Evolutionary conservation across 73 alveolate genomes (phyloP), one percentile per base, ranked within the genome.

Genomic region (Effrenium voratum): DNA sequence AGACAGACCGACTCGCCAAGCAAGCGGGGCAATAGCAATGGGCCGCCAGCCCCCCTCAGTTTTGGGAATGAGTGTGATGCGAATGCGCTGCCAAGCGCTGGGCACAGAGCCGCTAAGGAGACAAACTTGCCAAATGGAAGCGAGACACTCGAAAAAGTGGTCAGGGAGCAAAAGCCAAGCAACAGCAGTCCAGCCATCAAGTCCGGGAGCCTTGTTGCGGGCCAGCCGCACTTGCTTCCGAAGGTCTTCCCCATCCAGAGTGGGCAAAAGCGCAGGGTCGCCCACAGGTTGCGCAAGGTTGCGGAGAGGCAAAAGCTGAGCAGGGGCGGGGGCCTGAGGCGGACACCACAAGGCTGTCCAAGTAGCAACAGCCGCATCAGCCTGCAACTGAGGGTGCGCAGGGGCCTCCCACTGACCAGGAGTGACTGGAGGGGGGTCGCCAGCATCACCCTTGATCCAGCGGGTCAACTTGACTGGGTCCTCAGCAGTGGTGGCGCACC

Each of bases 31-130:
- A 4, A 84, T 57, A 1, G 79, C n/a, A 3, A 84, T 84, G 36
- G 93, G 93, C 6, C 93, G 41, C 8, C 50, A n/a, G 28, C 93
- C 93, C 0, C 76, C 93, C 5, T 84, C 93, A 2, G 52, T 36
- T 15, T 84, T 84, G 30, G 93, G 79, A 32, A 84, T 19, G 1
- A 47, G 26, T 13, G 55, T 75, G 28, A 32, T 15, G 13, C 93
- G 46, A 6, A 82, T 34, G 2, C 16, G 49, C 32, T 1, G 38
- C 93, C 93, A 50, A 0, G 5, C 34, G 52, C 19, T 4, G 4
- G 93, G 93, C 3, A 82, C 34, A 0, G 1, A 38, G 0, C 0
- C 55, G 4, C 2, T n/a, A 1, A 8, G 22, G 41, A 82, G 49
- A 16, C 73, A 47, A 0, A 26, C 76, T 5, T 32, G n/a, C 93